These are phyloP conservation scores for Blastomyces parvus DNA, from an alignment of 2,329 filamentous ascomycete genomes.

Conservation along the genomic window DNA sequence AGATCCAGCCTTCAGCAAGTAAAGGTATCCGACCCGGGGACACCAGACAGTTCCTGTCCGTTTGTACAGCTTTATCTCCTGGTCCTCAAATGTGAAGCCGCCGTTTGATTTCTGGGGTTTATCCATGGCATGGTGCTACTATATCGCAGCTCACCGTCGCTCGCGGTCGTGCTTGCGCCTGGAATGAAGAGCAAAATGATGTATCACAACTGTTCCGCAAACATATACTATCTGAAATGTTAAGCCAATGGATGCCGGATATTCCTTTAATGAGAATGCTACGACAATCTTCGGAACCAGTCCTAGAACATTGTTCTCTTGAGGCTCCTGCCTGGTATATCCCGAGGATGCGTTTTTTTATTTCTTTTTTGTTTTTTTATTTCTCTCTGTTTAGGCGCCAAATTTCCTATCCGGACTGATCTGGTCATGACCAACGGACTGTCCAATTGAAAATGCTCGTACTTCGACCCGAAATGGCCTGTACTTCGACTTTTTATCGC, in stretches of 20 bases:
- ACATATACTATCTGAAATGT: not conserved
- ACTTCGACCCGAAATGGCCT: not conserved
- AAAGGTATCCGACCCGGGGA: not conserved
- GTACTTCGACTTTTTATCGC: not conserved
- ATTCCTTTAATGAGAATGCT: not conserved
- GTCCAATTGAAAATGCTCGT: not conserved
- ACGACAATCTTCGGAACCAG: conserved; percentile 3
- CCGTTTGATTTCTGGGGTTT: not conserved
- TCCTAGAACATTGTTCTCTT: not conserved
- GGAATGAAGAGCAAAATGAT: conserved; percentile 7
- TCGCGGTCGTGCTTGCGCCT: conserved; percentile 8
- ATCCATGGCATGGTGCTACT: not conserved
- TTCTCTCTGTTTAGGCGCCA: not conserved
- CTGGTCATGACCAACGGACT: not conserved
- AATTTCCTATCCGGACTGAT: not conserved
- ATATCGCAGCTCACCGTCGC: conserved; percentile 6
- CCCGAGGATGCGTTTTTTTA: not conserved
- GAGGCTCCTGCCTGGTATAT: conserved; percentile 1
- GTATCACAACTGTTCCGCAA: not conserved
- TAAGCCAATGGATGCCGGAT: conserved; percentile 4
- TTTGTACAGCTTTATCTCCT: not conserved
- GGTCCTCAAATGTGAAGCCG: not conserved
- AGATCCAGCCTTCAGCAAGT: conserved; percentile 2
- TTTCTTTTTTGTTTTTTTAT: not conserved
- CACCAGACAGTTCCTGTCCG: not conserved